Base-by-base conservation (phyloP, 257 asterid genomes). In the Solanum pennellii region DNA sequence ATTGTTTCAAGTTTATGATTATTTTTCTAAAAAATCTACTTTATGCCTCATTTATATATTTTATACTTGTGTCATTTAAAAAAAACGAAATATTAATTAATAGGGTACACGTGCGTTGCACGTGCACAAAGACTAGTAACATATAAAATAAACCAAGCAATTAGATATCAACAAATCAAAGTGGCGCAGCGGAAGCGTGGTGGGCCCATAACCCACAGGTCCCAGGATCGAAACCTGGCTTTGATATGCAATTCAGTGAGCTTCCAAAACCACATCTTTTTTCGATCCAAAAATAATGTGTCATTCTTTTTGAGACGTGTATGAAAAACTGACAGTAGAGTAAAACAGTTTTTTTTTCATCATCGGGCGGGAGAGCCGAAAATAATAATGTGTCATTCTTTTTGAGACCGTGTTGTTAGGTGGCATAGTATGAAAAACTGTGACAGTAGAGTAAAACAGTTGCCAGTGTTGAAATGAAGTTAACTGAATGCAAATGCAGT, bases 141-240 rank as follows among this genome's bases (percentile, higher is more conserved):
- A 14, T 47, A 47, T 5, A 47, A 47, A 0, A 14, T 5, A 0
- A 47, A 49, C 15, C 1, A 49, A 49, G 59, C 59, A 49, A 5
- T 5, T 14, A 5, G 7, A 6, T 5, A 9, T 1, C 3, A 49
- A 16, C 12, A 49, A 5, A 89, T 92, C 94, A 90, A 91, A 92
- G 93, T 91, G 93, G 94, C 94, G 94, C 94, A 92, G 94, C 93
- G 94, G 93, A 92, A 92, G 94, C 94, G 91, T 92, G 94, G 98
- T 96, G 98, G 98, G 98, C 98, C 98, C 93, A 96, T 95, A 96
- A 96, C 99, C 99, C 98, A 96, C 98, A 94, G 98, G 99, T 94
- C 98, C 96, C 96, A 97, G 98, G 99, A 94, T 95, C 96, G 98
- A 97, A 95, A 97, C 99, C 96, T 97, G 94, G 97, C 98, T 97